Conservation (phyloP, 768 basidiomycete genomes). For the Arthromyces matolae region DNA sequence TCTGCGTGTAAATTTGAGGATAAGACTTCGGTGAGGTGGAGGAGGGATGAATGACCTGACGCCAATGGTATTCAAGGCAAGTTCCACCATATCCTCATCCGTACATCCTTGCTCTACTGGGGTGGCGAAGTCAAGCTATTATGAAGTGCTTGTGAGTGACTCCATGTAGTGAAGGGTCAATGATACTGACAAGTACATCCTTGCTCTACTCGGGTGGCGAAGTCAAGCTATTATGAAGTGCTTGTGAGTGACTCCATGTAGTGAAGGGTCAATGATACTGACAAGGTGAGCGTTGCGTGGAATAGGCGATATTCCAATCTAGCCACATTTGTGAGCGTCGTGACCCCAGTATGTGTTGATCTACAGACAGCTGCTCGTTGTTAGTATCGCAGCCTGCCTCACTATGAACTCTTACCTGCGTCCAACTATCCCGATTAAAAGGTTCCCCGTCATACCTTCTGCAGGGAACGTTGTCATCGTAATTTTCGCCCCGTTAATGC, state of each 20-base stretch:
- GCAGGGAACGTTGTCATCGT: no score
- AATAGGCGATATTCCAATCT: conserved; percentile 86
- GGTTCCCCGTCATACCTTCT: no score
- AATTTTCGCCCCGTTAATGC: no score
- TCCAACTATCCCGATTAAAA: no score
- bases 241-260: neutral
- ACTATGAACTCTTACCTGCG: no score
- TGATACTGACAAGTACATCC: conserved; percentile 56
- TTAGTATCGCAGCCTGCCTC: no score
- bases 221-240: no score
- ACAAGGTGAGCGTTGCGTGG: conserved; percentile 85
- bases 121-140: conserved; percentile 71
- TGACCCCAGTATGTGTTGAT: no score
- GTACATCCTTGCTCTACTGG: conserved; percentile 81
- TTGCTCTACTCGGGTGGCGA: no score
- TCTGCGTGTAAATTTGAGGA: conserved; percentile 28
- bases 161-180: no score
- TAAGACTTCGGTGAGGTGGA: neutral
- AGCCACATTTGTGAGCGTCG: no score
- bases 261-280: conserved; percentile 17
- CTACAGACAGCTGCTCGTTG: no score
- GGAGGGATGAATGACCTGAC: conserved; percentile 65
- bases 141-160: neutral
- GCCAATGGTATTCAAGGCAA: conserved; percentile 84
- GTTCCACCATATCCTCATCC: conserved; percentile 74